Percentiles rank a stretch among this genome's conserved stretches.
Conservation (phyloP, 345 rosid species). For the Raphanus raphanistrum region DNA sequence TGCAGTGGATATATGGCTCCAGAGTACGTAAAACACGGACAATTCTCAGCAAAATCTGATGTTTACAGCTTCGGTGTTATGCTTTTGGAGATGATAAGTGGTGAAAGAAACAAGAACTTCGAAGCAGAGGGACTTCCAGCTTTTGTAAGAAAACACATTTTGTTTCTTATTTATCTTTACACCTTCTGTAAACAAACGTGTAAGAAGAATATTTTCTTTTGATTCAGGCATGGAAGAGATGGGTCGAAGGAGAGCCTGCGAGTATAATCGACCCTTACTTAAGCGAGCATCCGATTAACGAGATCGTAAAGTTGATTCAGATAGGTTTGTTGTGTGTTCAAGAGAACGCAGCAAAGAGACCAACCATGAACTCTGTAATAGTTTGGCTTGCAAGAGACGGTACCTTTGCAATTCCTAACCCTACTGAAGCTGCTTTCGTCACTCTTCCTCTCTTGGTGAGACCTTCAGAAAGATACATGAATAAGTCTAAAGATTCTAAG, state of each 20-base stretch:
- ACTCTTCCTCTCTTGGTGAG: slow-evolving; percentile 17
- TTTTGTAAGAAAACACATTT: slow-evolving; percentile 27
- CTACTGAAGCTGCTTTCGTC: slow-evolving; percentile 51
- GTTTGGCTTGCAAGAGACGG: slow-evolving; percentile 51
- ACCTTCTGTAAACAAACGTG: neutral
- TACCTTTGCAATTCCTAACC: slow-evolving; percentile 36
- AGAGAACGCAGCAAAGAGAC: slow-evolving; percentile 50
- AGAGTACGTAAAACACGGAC: slow-evolving; percentile 47
- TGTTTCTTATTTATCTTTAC: neutral
- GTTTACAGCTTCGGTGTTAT: slow-evolving; percentile 57
- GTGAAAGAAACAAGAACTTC: slow-evolving; percentile 50
- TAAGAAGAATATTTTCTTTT: neutral
- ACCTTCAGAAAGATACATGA: neutral
- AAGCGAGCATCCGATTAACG: slow-evolving; percentile 34
- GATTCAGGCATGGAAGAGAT: slow-evolving; percentile 54
- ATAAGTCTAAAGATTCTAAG: neutral
- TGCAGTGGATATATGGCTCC: slow-evolving; percentile 62
- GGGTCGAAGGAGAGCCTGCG: slow-evolving; percentile 46
- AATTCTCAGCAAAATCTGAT: slow-evolving; percentile 52
- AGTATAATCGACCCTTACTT: slow-evolving; percentile 47
- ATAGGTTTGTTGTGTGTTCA: slow-evolving; percentile 60
- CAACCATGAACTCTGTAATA: slow-evolving; percentile 49
- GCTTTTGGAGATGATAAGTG: slow-evolving; percentile 50
- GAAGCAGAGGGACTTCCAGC: slow-evolving; percentile 36
- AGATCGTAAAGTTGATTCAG: slow-evolving; percentile 49